These are phyloP conservation scores for Collybiopsis luxurians DNA, from an alignment of 768 basidiomycete genomes.

Conservation along the genomic window DNA sequence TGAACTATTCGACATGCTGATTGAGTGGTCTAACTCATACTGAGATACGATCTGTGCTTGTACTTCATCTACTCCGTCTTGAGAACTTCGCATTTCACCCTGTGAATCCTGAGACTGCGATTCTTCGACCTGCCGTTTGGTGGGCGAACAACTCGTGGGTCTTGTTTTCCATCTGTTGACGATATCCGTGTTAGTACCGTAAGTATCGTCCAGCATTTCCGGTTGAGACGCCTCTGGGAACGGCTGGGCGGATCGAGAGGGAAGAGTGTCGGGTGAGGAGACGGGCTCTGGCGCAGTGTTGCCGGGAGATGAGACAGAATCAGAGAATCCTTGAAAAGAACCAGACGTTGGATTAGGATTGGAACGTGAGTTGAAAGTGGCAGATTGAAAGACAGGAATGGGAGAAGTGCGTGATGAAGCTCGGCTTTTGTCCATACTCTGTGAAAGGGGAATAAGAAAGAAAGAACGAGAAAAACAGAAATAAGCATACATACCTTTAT, in stretches of 20 bases:
- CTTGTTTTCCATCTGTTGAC: background rate
- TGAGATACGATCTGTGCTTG: conserved; percentile 1
- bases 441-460: background rate
- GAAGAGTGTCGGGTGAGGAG: background rate
- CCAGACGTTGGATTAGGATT: background rate
- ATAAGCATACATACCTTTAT: background rate
- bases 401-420: background rate
- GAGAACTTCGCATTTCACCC: background rate
- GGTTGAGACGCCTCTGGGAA: background rate
- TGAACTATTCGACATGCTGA: no score
- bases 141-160: background rate
- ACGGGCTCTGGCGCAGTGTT: background rate
- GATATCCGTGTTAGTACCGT: background rate
- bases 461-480: background rate
- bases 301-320: background rate
- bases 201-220: background rate
- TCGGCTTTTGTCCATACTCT: background rate
- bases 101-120: background rate
- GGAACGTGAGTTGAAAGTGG: background rate
- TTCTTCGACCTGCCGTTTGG: background rate
- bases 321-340: background rate
- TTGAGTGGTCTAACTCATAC: background rate
- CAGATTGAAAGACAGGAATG: background rate
- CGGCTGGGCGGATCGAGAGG: background rate
- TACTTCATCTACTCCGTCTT: background rate